phyloP scores from a whole-genome alignment of 1,139 yeast genomes.

The Yamadazyma friedrichii region DNA sequence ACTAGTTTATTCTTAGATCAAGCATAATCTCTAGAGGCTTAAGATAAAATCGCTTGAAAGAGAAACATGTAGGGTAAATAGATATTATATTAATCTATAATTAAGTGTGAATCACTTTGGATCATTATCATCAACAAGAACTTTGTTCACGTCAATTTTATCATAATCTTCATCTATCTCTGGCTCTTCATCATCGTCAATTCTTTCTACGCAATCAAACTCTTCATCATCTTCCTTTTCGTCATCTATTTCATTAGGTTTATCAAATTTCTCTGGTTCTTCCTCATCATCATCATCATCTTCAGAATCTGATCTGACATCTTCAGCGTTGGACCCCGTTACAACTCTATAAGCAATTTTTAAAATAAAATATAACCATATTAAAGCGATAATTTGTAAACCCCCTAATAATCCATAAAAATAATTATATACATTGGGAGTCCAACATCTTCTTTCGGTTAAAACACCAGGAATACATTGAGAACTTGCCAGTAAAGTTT shows the following conservation, averaged over 20 bases:
- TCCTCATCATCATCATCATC: slow-evolving; percentile 35
- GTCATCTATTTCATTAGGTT: slow-evolving; percentile 3
- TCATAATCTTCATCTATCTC: slow-evolving; percentile 2
- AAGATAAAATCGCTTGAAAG: background rate
- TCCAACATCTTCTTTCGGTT: slow-evolving; percentile 53
- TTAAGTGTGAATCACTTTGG: slow-evolving; percentile 2
- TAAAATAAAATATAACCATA: slow-evolving; percentile 76
- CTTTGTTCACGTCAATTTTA: background rate
- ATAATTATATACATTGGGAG: slow-evolving; percentile 45
- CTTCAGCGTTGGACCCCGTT: slow-evolving; percentile 74
- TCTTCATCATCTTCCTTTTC: slow-evolving; percentile 6
- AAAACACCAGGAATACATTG: slow-evolving; percentile 31
- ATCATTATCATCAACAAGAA: slow-evolving; percentile 4
- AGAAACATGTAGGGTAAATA: too few species aligned
- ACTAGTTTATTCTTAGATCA: slow-evolving; percentile 28
- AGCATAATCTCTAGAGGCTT: slow-evolving; percentile 7
- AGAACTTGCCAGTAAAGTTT: slow-evolving; percentile 32
- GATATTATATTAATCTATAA: slow-evolving; percentile 3
- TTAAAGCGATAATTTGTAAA: slow-evolving; percentile 61
- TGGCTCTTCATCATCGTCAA: background rate
- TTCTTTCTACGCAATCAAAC: background rate
- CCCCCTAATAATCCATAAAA: slow-evolving; percentile 61
- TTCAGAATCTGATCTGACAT: slow-evolving; percentile 78
- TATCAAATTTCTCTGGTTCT: slow-evolving; percentile 5
- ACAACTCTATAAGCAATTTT: slow-evolving; percentile 70